A percentile compares a stretch with the other conserved stretches of the same genome.
Evolutionary conservation across 1,284 basidiomycete species (phyloP).

Genomic region (Trametes polyzona): DNA sequence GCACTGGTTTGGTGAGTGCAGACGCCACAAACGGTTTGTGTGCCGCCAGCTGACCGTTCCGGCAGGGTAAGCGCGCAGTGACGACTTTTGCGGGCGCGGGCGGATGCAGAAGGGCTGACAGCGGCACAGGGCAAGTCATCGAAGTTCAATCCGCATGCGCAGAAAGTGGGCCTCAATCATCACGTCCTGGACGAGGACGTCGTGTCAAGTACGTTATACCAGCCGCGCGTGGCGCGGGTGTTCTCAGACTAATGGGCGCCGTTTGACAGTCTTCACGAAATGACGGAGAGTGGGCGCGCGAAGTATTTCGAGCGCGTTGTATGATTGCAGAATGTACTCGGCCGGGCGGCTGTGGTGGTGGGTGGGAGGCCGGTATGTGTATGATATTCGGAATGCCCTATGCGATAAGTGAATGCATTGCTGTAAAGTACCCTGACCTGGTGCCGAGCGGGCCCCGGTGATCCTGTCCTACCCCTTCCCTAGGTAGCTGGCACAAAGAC

Average conservation of each 20-base stretch:
- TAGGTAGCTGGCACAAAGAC: too few species aligned
- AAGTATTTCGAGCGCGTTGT: background rate
- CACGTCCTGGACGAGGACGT: conserved; percentile 94
- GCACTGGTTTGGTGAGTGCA: conserved; percentile 82
- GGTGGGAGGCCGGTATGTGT: background rate
- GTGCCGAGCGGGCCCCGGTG: too few species aligned
- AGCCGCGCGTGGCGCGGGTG: background rate
- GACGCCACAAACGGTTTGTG: conserved; percentile 16
- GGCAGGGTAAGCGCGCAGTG: conserved; percentile 23
- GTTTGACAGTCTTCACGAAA: conserved; percentile 42
- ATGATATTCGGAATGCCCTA: too few species aligned
- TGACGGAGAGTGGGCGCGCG: conserved; percentile 19
- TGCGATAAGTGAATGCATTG: background rate
- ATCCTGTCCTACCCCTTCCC: too few species aligned
- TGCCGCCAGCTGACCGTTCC: conserved; percentile 21
- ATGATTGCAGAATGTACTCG: background rate
- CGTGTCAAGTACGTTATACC: conserved; percentile 74
- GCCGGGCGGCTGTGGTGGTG: background rate
- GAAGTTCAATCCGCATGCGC: conserved; percentile 90
- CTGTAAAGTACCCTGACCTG: background rate
- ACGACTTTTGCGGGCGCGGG: background rate
- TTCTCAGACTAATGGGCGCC: conserved; percentile 16
- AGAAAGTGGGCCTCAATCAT: conserved; percentile 91
- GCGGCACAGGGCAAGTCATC: conserved; percentile 79
- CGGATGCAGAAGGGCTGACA: conserved; percentile 15